A percentile compares a stretch with the other conserved stretches of the same genome.
Conservation (phyloP, 83 land plant species). For the Isoetes engelmannii region DNA sequence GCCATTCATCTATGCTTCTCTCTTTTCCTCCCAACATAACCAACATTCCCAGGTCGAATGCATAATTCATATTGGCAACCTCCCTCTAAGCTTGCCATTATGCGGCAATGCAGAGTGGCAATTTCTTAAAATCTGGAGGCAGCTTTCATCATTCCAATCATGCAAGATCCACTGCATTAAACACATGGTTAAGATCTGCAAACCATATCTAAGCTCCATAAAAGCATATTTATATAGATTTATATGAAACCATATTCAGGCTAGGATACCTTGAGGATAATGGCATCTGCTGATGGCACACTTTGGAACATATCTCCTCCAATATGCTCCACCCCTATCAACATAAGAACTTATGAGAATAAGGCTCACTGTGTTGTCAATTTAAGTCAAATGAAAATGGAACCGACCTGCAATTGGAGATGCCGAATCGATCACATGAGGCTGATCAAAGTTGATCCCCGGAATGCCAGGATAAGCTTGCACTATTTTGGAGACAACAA, state of each 20-base stretch:
- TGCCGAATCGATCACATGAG: background rate
- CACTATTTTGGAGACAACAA: background rate
- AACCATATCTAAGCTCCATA: background rate
- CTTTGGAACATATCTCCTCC: conserved; percentile 5
- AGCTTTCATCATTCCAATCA: conserved; percentile 4
- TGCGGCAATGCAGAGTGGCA: background rate
- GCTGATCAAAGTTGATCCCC: conserved; percentile 7
- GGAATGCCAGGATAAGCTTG: background rate
- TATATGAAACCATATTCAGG: background rate
- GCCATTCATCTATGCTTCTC: conserved; percentile 47
- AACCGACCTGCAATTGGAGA: background rate
- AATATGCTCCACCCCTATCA: conserved; percentile 9
- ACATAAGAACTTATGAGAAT: background rate
- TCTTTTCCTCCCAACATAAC: conserved; percentile 56
- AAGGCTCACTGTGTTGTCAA: background rate
- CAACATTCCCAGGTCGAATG: too few species aligned
- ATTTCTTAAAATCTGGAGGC: background rate
- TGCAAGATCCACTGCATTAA: conserved; percentile 9
- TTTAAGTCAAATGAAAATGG: background rate
- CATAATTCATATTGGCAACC: conserved; percentile 36
- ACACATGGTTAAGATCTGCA: background rate
- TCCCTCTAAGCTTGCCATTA: background rate
- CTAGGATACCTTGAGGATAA: background rate
- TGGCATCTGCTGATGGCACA: conserved; percentile 2
- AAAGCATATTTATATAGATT: background rate